A percentile compares a stretch with the other conserved stretches of the same genome.
Evolutionary conservation across 192 early-diverging fungal genomes (phyloP).

Genomic region (Entophlyctis luteolus): DNA sequence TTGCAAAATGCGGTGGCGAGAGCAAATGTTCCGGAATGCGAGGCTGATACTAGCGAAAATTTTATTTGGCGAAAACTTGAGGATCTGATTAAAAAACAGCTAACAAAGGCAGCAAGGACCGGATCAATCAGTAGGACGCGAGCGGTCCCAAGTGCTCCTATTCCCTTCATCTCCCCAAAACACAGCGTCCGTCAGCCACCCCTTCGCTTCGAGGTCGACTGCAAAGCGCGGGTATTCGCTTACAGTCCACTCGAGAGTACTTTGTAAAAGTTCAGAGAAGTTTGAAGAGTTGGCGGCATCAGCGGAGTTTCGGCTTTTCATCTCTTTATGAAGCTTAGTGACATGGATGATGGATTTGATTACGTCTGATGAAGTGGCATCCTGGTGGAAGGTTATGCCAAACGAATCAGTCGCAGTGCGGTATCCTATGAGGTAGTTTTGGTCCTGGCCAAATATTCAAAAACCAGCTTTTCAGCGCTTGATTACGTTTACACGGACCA

Average conservation of each 20-base stretch:
- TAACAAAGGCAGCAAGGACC: too few species aligned
- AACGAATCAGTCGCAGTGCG: constrained; percentile 31
- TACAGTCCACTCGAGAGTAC: constrained; percentile 46
- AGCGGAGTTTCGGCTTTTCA: not conserved
- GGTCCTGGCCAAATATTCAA: constrained; percentile 35
- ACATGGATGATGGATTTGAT: constrained; percentile 60
- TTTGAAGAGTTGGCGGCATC: not conserved
- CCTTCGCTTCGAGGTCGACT: constrained; percentile 44
- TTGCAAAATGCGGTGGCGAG: too few species aligned
- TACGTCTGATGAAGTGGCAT: constrained; percentile 53
- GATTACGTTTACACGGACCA: too few species aligned
- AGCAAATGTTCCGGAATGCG: too few species aligned
- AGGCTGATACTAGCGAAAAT: too few species aligned
- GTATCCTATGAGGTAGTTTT: constrained; percentile 59
- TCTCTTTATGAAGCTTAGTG: constrained; percentile 16
- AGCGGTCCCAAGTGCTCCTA: constrained; percentile 33
- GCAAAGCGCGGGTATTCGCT: constrained; percentile 49
- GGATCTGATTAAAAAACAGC: too few species aligned
- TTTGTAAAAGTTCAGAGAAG: constrained; percentile 27
- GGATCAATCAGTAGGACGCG: too few species aligned
- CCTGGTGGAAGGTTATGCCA: constrained; percentile 47
- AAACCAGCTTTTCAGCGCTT: too few species aligned
- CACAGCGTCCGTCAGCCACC: constrained; percentile 58
- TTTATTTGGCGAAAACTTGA: too few species aligned
- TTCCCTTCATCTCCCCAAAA: constrained; percentile 52